Conservation (phyloP, 208 protist species). For the Balamuthia mandrillaris region DNA sequence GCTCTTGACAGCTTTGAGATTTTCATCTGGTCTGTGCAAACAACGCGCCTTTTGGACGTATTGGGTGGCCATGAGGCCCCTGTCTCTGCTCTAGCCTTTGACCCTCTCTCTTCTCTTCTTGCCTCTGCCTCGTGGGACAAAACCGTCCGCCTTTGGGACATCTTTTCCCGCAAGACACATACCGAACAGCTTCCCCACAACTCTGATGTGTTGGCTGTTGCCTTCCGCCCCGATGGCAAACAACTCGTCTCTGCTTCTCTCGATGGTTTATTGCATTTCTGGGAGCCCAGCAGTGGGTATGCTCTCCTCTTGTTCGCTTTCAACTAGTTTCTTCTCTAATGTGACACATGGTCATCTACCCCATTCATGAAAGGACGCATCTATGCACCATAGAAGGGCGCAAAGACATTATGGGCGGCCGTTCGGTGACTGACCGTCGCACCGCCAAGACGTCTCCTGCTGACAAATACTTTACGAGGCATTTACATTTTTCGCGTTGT, state of each 20-base stretch:
- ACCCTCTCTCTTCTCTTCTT: conserved; percentile 38
- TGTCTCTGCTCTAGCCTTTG: conserved; percentile 59
- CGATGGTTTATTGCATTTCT: conserved; percentile 74
- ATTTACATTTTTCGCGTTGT: too few species aligned
- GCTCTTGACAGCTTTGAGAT: conserved; percentile 72
- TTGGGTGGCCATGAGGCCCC: conserved; percentile 66
- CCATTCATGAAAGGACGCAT: too few species aligned
- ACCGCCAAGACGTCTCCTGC: conserved; percentile 44
- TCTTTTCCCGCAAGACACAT: conserved; percentile 64
- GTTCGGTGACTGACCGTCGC: conserved; percentile 41
- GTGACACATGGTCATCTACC: too few species aligned
- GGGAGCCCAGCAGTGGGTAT: conserved; percentile 59
- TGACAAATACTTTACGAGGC: conserved; percentile 58
- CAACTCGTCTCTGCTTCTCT: conserved; percentile 65
- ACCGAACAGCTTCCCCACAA: conserved; percentile 63
- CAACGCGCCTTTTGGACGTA: conserved; percentile 74
- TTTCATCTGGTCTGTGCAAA: conserved; percentile 62
- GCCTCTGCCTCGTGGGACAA: conserved; percentile 60
- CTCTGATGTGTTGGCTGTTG: conserved; percentile 61
- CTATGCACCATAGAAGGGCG: not conserved
- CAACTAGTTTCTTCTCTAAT: too few species aligned
- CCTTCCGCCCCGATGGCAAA: conserved; percentile 71
- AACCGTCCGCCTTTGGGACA: conserved; percentile 74
- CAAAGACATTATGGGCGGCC: conserved; percentile 65
- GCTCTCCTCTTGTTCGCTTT: not conserved